Evolutionary conservation across 176 grass and related monocot genomes (phyloP), one percentile per base, ranked within the genome.

Genomic region (Otatea glauca): DNA sequence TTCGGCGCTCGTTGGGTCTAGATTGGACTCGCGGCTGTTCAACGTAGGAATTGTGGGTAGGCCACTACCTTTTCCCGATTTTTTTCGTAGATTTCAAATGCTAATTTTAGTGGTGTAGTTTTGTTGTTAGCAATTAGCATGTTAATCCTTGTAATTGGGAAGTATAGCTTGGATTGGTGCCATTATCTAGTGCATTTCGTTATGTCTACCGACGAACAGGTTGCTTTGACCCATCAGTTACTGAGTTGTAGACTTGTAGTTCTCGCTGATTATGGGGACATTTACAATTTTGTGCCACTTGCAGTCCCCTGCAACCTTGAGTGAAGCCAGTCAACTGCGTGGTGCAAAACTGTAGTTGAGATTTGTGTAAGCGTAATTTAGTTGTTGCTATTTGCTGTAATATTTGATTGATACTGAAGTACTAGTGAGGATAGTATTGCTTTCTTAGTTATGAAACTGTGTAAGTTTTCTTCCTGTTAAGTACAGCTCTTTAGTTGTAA

Each of bases 341-440:
- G 68, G 27, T 41, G 77, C 50, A 49, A 34, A 79, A 84, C 50
- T 61, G 21, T 69, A 32, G 14, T 39, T 59, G 49, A 2, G 1
- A 38, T n/a, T 25, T 63, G 32, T 42, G 16, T 3, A 51, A 66
- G 8, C 18, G 18, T 37, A 75, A 24, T 68, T 51, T 62, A 61
- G 17, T 44, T 65, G 29, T 71, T 59, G 45, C 55, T 41, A 42
- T 73, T 35, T 45, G 7, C 8, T 69, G 48, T 51, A 53, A 74
- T 34, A 62, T 29, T 83, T 72, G 16, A 60, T 74, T 89, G 27
- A 58, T 68, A 7, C 23, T 32, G 16, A 50, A 89, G 16, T 79
- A 65, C 50, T 75, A 23, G 12, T 35, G 12, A 24, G 32, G 65
- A 50, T 69, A 75, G 21, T 61, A 5, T 50, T n/a, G 45, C 24